phyloP scores from a whole-genome alignment of 169 alveolate genomes.

The Plasmodium falciparum region DNA sequence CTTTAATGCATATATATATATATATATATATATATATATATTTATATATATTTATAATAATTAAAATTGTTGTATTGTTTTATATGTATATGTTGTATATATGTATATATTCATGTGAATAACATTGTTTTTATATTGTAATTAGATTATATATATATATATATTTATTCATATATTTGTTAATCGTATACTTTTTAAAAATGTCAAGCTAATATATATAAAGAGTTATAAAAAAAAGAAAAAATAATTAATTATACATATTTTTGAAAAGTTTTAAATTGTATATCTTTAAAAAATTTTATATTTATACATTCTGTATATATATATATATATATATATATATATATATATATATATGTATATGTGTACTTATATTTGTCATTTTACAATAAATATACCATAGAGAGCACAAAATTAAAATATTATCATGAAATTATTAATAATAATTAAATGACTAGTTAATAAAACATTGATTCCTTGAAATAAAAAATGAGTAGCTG shows the following conservation, averaged over 20 bases:
- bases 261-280: slow-evolving; percentile 34
- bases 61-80: slow-evolving; percentile 28
- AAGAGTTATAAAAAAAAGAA: slow-evolving; percentile 1
- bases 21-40: neutral
- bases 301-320: slow-evolving; percentile 1
- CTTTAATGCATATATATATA: slow-evolving; percentile 1
- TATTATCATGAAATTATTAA: slow-evolving; percentile 52
- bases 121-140: slow-evolving; percentile 21
- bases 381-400: slow-evolving; percentile 14
- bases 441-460: slow-evolving; percentile 10
- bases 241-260: slow-evolving; percentile 20
- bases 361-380: slow-evolving; percentile 1
- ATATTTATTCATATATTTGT: slow-evolving; percentile 5
- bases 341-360: slow-evolving; percentile 1
- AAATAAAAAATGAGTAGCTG: slow-evolving; percentile 52
- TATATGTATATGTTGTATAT: slow-evolving; percentile 20
- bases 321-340: too few relatives aligned
- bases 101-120: slow-evolving; percentile 19
- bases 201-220: neutral
- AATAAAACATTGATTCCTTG: slow-evolving; percentile 27
- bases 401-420: neutral
- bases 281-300: slow-evolving; percentile 4
- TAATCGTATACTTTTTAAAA: slow-evolving; percentile 1
- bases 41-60: slow-evolving; percentile 7
- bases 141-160: slow-evolving; percentile 34